Evolutionary conservation across 139 green algal species (phyloP).

Genomic region (Spirogloea muscicola): DNA sequence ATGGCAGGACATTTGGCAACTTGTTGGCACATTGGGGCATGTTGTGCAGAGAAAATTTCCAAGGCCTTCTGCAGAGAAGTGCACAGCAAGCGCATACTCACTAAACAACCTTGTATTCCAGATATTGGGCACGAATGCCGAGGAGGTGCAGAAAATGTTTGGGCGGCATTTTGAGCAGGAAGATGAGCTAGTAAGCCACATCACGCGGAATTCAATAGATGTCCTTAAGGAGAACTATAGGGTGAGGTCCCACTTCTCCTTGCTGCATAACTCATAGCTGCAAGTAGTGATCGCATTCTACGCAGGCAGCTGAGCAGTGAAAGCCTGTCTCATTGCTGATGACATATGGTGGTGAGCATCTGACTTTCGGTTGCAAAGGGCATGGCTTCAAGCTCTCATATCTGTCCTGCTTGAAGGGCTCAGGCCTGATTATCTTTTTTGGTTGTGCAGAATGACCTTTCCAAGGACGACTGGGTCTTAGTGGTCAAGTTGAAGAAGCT

Average conservation of each 20-base stretch:
- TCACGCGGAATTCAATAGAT: constrained; percentile 76
- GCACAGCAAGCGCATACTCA: neutral
- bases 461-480: constrained; percentile 88
- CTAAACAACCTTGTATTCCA: too few species aligned
- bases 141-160: constrained; percentile 74
- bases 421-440: constrained; percentile 12
- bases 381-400: neutral
- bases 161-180: constrained; percentile 92
- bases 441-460: constrained; percentile 75
- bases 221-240: constrained; percentile 73
- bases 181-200: constrained; percentile 69
- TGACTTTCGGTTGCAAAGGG: neutral
- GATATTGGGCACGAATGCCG: constrained; percentile 76
- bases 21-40: too few species aligned
- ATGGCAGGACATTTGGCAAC: too few species aligned
- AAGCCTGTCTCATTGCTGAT: neutral
- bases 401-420: neutral
- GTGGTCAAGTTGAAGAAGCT: constrained; percentile 83
- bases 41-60: too few species aligned
- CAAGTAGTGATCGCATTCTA: neutral
- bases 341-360: neutral
- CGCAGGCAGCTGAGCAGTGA: neutral
- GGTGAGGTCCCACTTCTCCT: constrained; percentile 48
- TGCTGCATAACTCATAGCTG: neutral
- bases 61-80: too few species aligned